Conservation (phyloP, 2,329 filamentous ascomycete species). For the Fusarium pseudocircinatum region DNA sequence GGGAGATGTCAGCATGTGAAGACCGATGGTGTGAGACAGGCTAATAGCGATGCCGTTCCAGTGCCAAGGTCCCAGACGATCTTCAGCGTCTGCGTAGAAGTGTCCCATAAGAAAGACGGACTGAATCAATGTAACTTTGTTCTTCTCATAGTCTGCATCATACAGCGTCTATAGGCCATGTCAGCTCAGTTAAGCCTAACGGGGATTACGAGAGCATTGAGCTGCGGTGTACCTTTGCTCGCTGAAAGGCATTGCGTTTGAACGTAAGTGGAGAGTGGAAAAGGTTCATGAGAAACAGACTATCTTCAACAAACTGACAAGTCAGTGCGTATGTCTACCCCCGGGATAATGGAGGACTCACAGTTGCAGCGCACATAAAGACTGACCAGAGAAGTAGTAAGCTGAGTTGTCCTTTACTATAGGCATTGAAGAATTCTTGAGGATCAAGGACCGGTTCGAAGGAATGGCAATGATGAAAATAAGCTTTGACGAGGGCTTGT, state of each 20-base stretch:
- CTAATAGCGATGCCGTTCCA: not conserved
- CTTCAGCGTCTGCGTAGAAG: not conserved
- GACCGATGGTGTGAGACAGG: not conserved
- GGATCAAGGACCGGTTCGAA: not conserved
- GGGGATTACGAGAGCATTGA: accelerated
- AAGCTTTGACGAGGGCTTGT: not conserved
- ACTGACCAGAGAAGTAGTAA: not conserved
- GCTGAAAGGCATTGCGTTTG: not conserved
- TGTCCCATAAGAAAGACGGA: not conserved
- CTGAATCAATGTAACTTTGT: not conserved
- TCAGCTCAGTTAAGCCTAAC: not conserved
- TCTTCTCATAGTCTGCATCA: not conserved
- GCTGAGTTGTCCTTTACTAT: not conserved
- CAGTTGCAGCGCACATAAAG: not conserved
- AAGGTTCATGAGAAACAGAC: not conserved
- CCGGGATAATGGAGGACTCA: not conserved
- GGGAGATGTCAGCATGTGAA: not conserved
- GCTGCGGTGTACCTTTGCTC: not conserved
- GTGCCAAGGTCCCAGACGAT: not conserved
- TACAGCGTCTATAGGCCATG: not conserved
- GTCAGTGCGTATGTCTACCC: not conserved
- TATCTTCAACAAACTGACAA: not conserved
- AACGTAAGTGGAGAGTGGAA: not conserved
- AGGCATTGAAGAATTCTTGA: not conserved
- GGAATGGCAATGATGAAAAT: not conserved